phyloP scores from a whole-genome alignment of 1,284 basidiomycete species.

The Porogramme epimiltina region DNA sequence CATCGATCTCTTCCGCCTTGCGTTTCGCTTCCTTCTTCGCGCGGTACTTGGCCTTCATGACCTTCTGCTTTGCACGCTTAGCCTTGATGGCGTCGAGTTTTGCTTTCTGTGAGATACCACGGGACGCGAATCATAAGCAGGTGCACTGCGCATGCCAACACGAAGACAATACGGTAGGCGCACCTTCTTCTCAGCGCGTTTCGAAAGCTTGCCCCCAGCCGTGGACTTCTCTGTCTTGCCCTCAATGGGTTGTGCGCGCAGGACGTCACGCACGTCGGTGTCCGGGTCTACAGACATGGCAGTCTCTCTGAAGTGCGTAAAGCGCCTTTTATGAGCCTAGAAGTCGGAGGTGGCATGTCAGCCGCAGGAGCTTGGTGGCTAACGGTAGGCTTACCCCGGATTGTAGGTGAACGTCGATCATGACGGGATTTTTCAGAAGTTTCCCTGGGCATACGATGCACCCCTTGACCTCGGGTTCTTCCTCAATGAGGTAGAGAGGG shows the following conservation, averaged over 20 bases:
- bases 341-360: background rate
- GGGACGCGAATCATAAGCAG: background rate
- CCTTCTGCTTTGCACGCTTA: conserved; percentile 41
- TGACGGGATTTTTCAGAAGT: conserved; percentile 62
- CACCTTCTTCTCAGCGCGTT: conserved; percentile 60
- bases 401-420: conserved; percentile 62
- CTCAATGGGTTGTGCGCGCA: conserved; percentile 32
- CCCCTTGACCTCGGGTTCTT: conserved; percentile 51
- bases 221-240: conserved; percentile 3
- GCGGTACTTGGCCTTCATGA: conserved; percentile 31
- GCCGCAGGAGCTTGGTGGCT: background rate
- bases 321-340: conserved; percentile 64
- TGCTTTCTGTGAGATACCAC: conserved; percentile 38
- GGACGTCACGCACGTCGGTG: conserved; percentile 50
- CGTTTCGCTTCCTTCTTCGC: conserved; percentile 29
- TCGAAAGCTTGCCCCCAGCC: conserved; percentile 39
- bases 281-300: conserved; percentile 39
- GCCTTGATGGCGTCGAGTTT: conserved; percentile 40
- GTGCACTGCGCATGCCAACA: background rate
- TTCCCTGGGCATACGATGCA: conserved; percentile 81
- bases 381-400: conserved; percentile 61
- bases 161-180: conserved; percentile 11
- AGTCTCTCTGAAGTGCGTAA: conserved; percentile 50
- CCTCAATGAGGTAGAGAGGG: conserved; percentile 63
- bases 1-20: conserved; percentile 21